phyloP scores from a whole-genome alignment of 352 stramenopile genomes.

The Aphanomyces cochlioides region DNA sequence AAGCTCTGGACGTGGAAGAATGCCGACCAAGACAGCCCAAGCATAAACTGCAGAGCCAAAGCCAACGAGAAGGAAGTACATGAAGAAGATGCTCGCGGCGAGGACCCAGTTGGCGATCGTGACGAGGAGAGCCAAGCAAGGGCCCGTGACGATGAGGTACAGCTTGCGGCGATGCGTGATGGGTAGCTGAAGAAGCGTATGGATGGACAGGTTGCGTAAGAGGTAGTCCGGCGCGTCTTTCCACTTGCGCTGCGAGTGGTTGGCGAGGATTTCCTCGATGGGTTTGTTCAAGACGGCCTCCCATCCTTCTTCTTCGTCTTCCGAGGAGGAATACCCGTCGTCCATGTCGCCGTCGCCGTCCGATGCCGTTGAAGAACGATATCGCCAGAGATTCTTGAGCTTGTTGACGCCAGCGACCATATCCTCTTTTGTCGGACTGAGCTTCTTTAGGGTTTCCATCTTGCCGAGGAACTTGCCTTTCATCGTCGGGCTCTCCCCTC shows the following conservation, averaged over 20 bases:
- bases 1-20: slow-evolving; percentile 6
- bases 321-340: slow-evolving; percentile 19
- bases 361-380: slow-evolving; percentile 12
- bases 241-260: slow-evolving; percentile 6
- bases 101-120: slow-evolving; percentile 13
- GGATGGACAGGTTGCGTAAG: not conserved
- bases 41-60: slow-evolving; percentile 22
- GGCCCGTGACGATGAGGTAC: slow-evolving; percentile 24
- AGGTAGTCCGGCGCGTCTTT: slow-evolving; percentile 14
- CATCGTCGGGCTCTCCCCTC: not conserved
- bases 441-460: slow-evolving; percentile 3
- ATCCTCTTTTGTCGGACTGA: slow-evolving; percentile 8
- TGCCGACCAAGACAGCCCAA: slow-evolving; percentile 7
- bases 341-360: slow-evolving; percentile 14
- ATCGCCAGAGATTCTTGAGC: slow-evolving; percentile 4
- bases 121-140: not conserved
- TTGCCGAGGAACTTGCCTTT: slow-evolving; percentile 7
- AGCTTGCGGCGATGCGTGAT: slow-evolving; percentile 2
- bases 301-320: slow-evolving; percentile 26
- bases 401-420: slow-evolving; percentile 16
- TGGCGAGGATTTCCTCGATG: slow-evolving; percentile 6
- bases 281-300: slow-evolving; percentile 10
- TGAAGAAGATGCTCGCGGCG: slow-evolving; percentile 15
- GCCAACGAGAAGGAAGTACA: slow-evolving; percentile 22
- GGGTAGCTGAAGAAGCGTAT: slow-evolving; percentile 14